These are phyloP conservation scores for Stylonectria norvegica DNA, from an alignment of 2,329 filamentous ascomycete species.

Conservation along the genomic window DNA sequence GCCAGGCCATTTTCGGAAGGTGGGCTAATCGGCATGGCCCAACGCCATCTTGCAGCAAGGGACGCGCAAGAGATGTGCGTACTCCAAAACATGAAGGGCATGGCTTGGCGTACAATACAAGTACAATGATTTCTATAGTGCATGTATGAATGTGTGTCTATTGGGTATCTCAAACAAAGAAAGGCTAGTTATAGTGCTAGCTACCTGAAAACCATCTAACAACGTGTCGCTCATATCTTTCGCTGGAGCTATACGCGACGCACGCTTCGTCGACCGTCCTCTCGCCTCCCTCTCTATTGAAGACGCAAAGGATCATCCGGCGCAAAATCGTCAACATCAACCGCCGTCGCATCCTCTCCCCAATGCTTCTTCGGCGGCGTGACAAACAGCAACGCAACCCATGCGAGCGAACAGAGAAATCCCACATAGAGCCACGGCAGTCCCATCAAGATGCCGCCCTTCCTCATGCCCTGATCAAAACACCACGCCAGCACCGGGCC, in stretches of 20 bases:
- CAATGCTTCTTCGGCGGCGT: slow-evolving; percentile 28
- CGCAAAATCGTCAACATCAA: slow-evolving; percentile 19
- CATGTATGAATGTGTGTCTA: not conserved
- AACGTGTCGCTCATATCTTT: no score
- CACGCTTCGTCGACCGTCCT: not conserved
- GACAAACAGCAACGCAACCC: slow-evolving; percentile 32
- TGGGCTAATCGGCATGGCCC: slow-evolving; percentile 6
- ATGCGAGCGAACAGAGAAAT: slow-evolving; percentile 27
- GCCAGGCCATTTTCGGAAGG: slow-evolving; percentile 18
- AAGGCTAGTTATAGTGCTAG: no score
- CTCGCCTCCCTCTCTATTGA: slow-evolving; percentile 9
- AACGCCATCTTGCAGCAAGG: not conserved
- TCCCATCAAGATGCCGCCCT: slow-evolving; percentile 36
- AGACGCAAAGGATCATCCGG: slow-evolving; percentile 24
- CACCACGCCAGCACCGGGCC: slow-evolving; percentile 39
- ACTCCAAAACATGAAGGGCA: no score
- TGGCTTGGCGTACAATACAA: no score
- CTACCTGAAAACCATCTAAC: no score
- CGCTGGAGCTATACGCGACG: no score
- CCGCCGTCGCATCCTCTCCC: slow-evolving; percentile 11
- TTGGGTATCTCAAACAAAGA: not conserved
- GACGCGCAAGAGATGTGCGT: not conserved
- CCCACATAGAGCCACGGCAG: slow-evolving; percentile 40
- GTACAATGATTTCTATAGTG: no score
- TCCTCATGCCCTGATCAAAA: slow-evolving; percentile 36